phyloP scores from a whole-genome alignment of 2,329 filamentous ascomycete genomes.

The Colletotrichum eleusines region DNA sequence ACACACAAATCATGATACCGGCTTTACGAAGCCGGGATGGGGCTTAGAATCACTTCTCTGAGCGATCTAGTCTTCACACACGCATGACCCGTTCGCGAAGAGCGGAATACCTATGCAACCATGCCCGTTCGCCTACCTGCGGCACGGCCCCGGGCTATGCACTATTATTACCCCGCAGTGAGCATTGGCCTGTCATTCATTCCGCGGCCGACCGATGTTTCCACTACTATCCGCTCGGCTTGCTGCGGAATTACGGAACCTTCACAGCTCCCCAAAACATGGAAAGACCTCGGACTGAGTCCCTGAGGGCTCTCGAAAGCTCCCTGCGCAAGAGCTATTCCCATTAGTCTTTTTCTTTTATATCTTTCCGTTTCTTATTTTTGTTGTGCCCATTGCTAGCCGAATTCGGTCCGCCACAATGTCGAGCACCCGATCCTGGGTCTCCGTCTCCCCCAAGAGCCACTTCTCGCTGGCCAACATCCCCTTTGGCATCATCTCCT shows the following conservation, averaged over 20 bases:
- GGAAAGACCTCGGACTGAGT: conserved; percentile 23
- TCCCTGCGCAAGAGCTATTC: background rate
- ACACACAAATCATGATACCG: no score
- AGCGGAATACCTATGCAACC: background rate
- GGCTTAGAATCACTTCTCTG: no score
- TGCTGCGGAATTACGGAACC: conserved; percentile 42
- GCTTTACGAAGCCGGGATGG: no score
- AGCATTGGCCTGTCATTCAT: no score
- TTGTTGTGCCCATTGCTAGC: no score
- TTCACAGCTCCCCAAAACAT: conserved; percentile 21
- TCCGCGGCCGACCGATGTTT: conserved; percentile 34
- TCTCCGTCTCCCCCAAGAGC: conserved; percentile 50
- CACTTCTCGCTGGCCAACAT: conserved; percentile 83
- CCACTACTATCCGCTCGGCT: conserved; percentile 41
- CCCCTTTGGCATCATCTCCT: conserved; percentile 85
- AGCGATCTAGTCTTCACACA: no score
- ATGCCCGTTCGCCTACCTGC: conserved; percentile 22
- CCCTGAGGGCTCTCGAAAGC: conserved; percentile 18
- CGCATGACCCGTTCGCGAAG: background rate
- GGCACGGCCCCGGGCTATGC: conserved; percentile 33
- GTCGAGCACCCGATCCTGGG: conserved; percentile 45
- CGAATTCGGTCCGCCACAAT: conserved; percentile 7
- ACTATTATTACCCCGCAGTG: conserved; percentile 36
- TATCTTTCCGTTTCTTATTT: no score
- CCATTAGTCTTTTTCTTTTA: no score